These are phyloP conservation scores for Neonectria ditissima DNA, from an alignment of 2,329 filamentous ascomycete genomes.

Conservation along the genomic window DNA sequence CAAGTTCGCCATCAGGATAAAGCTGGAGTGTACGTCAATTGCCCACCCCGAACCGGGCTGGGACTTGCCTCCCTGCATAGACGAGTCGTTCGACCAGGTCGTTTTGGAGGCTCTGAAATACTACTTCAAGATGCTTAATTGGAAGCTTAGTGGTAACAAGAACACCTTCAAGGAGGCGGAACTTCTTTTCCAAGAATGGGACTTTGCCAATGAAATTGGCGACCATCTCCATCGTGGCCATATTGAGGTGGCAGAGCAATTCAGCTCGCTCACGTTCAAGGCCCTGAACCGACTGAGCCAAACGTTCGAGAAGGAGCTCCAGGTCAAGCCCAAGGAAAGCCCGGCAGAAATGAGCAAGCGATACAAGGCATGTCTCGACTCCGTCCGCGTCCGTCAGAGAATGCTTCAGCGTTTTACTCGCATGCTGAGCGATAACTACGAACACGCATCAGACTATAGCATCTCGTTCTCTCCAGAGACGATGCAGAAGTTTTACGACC, in stretches of 20 bases:
- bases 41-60: slow-evolving; percentile 90
- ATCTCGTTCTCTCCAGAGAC: slow-evolving; percentile 77
- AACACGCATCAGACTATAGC: slow-evolving; percentile 96
- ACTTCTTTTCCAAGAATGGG: slow-evolving; percentile 97
- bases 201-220: slow-evolving; percentile 94
- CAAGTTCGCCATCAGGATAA: slow-evolving; percentile 91
- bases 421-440: slow-evolving; percentile 91
- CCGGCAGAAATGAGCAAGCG: slow-evolving; percentile 93
- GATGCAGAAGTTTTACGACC: slow-evolving; percentile 82
- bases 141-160: slow-evolving; percentile 97
- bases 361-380: slow-evolving; percentile 95
- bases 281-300: slow-evolving; percentile 87
- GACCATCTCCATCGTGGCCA: slow-evolving; percentile 92
- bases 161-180: slow-evolving; percentile 99
- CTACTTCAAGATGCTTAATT: slow-evolving; percentile 98
- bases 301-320: slow-evolving; percentile 92
- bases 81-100: slow-evolving; percentile 93
- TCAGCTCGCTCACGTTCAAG: slow-evolving; percentile 93
- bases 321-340: slow-evolving; percentile 85
- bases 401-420: slow-evolving; percentile 97
- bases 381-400: slow-evolving; percentile 92
- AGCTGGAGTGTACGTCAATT: slow-evolving; percentile 86
- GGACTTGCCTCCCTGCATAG: slow-evolving; percentile 95
- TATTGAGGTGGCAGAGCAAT: slow-evolving; percentile 97
- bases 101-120: slow-evolving; percentile 95